Evolutionary conservation across 2,329 filamentous ascomycete species (phyloP).

Genomic region (Pseudogymnoascus sp.): DNA sequence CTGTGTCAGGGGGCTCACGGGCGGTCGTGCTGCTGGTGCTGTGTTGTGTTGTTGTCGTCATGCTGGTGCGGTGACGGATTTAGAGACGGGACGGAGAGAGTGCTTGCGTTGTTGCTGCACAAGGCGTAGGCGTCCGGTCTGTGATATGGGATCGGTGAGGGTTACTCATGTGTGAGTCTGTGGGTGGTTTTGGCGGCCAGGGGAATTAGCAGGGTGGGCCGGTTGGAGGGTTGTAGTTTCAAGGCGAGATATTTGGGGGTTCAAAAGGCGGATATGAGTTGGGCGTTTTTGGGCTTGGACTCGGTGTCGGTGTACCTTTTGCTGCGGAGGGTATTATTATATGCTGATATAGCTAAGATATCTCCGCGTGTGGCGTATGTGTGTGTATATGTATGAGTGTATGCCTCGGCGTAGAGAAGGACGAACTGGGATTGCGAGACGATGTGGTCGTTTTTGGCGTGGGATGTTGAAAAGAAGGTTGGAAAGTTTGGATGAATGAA

Average conservation of each 20-base stretch:
- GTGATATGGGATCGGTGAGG: constrained; percentile 8
- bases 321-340: not conserved
- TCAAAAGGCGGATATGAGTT: not conserved
- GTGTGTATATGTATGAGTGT: no score
- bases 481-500: not conserved
- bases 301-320: not conserved
- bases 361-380: not conserved
- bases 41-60: constrained; percentile 8
- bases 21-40: constrained; percentile 7
- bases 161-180: constrained; percentile 9
- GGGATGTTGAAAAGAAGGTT: constrained; percentile 7
- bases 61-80: constrained; percentile 8
- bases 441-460: not conserved
- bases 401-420: not conserved
- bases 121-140: constrained; percentile 2
- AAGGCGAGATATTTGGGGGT: not conserved
- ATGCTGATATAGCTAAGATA: not conserved
- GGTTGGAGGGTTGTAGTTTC: not conserved
- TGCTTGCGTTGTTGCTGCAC: constrained; percentile 1
- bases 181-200: not conserved
- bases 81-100: constrained; percentile 3
- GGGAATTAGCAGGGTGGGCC: not conserved
- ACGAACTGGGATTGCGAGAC: not conserved
- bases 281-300: not conserved
- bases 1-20: constrained; percentile 4